Base-by-base conservation (phyloP, 495 filamentous ascomycete genomes). In the Platismatia glauca region DNA sequence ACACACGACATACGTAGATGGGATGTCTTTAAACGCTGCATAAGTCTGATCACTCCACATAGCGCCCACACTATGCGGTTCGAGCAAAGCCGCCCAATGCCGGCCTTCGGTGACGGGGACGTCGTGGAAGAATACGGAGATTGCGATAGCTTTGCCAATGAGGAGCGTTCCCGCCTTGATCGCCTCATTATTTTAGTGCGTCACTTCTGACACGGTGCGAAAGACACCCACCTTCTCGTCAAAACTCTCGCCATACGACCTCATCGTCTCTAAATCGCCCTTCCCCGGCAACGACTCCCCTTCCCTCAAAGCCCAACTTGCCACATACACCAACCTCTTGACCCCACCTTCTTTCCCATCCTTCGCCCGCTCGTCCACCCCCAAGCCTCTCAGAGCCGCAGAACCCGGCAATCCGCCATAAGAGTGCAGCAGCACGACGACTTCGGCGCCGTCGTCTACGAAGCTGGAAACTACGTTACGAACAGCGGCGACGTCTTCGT, bases 21-120 rank as follows among this genome's bases (percentile, higher is more conserved):
- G 27, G 5, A 56, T 56, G 22, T 34, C 53, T 9, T 56, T 18
- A 7, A 33, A 56, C 6, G 53, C 53, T 20, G 53, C 34, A 34
- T 56, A 56, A 6, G 27, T 34, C 53, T 34, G 53, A n/a, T 37
- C 34, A 56, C 53, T 56, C 53, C 53, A 56, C 53, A 56, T 56
- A 7, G 53, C 53, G 29, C 53, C 53, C n/a, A 56, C 29, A 37
- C 53, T 56, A 56, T 56, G 53, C 53, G 53, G 24, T 56, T 56
- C 20, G 29, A 34, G 29, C 7, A 56, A 55, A 4, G 52, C 31
- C 8, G 52, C 52, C 52, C 52, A 55, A n/a, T 55, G 52, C 24
- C 31, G 11, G 18, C 22, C 33, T 18, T 55, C 52, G 27, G 52
- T 15, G 3, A 12, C 24, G 2, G 53, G 53, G 27, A 56, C 20